A percentile compares a stretch with the other conserved stretches of the same genome.
phyloP scores from a whole-genome alignment of 1,284 basidiomycete species.

The Coriolopsis trogii region DNA sequence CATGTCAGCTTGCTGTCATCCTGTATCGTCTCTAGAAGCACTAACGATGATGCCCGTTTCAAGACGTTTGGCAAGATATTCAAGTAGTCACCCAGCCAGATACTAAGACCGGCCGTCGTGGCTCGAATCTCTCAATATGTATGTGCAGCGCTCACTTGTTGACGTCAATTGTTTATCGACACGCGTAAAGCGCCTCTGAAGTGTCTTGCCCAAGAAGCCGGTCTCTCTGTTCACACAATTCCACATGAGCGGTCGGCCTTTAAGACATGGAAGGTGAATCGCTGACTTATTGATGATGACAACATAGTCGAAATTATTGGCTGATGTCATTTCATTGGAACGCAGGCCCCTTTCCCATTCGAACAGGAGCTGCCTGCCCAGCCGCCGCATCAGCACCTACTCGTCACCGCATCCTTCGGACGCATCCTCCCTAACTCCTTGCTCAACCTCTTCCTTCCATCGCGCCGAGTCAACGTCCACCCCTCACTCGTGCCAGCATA shows the following conservation, averaged over 20 bases:
- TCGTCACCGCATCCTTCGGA: slow-evolving; percentile 93
- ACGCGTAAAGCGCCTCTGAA: slow-evolving; percentile 59
- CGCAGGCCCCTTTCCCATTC: slow-evolving; percentile 48
- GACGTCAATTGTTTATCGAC: not conserved
- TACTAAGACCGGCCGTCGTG: slow-evolving; percentile 51
- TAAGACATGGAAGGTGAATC: slow-evolving; percentile 55
- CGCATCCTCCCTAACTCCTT: slow-evolving; percentile 77
- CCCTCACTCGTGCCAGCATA: slow-evolving; percentile 90
- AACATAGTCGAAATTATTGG: not conserved
- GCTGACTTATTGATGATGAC: not conserved
- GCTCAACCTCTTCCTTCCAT: slow-evolving; percentile 65
- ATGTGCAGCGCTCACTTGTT: slow-evolving; percentile 28
- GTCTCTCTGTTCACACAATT: slow-evolving; percentile 57
- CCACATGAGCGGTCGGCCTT: slow-evolving; percentile 60
- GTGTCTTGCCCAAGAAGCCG: slow-evolving; percentile 47
- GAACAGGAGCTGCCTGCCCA: not conserved
- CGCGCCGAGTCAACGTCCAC: slow-evolving; percentile 86
- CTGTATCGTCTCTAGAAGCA: slow-evolving; percentile 9
- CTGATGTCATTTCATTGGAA: slow-evolving; percentile 33
- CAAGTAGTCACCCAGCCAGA: slow-evolving; percentile 66
- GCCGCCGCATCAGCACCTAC: slow-evolving; percentile 52
- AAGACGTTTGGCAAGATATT: slow-evolving; percentile 66
- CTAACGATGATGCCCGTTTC: not conserved
- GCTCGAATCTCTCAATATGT: slow-evolving; percentile 56
- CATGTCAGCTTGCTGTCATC: slow-evolving; percentile 25